Evolutionary conservation across 2,329 filamentous ascomycete species (phyloP), one percentile per base, ranked within the genome.

Genomic region (Allantophomopsis cytisporea): DNA sequence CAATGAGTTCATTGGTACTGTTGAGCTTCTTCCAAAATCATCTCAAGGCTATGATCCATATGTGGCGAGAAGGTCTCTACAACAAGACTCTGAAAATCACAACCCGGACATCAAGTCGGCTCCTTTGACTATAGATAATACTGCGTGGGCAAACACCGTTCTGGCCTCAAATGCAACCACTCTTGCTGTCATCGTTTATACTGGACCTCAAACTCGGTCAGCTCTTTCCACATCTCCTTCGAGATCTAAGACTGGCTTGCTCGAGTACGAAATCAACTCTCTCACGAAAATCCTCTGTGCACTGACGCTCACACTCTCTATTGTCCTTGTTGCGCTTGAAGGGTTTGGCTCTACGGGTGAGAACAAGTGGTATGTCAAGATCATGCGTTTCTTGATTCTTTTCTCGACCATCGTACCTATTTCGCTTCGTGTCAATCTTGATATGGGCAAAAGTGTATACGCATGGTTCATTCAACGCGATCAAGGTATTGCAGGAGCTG

Each of bases 391-490:
- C 56, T 64, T 98, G 46, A 93, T 98, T 44, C 68, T 98, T 1
- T 98, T 98, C 65, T 96, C 89, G n/a, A 96, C 89, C 0, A 98
- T 98, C 53, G 93, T 98, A 18, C 91, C 91, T 1, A 95, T 98
- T 59, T 94, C 87, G 61, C 67, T 98, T 49, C 82, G 91, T 38
- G 91, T 98, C 49, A 98, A 98, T 55, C 68, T 98, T 14, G 91
- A 98, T 55, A 81, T 98, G 74, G 93, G 89, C 31, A 98, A 98
- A 61, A 89, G 84, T 40, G 86, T 91, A 2, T 98, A 95, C 60
- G 93, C 88, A 7, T 84, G 82, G 63, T 94, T 95, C 54, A 98
- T 98, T 42, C 87, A 98, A 56, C 73, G 80, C 37, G 91, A 98
- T 53, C 69, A 81, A 31, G 89, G 83, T 15, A 98, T 98, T 43